Percentiles rank a stretch among this genome's conserved stretches.
Conservation (phyloP, 2,329 filamentous ascomycete species). For the Penicillium sp. region DNA sequence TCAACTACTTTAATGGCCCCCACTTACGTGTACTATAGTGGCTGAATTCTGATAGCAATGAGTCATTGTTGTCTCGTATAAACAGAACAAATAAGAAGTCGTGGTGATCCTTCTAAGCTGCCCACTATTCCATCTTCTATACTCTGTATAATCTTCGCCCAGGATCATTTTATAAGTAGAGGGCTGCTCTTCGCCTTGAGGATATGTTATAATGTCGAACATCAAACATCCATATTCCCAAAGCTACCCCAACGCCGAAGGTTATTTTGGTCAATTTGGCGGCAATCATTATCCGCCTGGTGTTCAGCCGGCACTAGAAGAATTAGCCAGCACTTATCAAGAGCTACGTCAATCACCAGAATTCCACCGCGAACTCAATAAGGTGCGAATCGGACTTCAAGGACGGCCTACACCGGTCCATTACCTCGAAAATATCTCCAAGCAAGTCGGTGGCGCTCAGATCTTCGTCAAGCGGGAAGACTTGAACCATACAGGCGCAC, state of each 20-base stretch:
- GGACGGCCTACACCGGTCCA: not conserved
- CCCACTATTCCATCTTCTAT: no score
- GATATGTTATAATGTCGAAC: not conserved
- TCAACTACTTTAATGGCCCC: no score
- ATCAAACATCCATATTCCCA: conserved; percentile 1
- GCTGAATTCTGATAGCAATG: no score
- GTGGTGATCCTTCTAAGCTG: no score
- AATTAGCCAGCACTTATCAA: conserved; percentile 13
- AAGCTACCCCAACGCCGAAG: conserved; percentile 8
- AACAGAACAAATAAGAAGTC: no score
- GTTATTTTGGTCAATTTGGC: conserved; percentile 8
- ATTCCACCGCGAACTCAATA: conserved; percentile 9
- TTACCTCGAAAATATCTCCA: not conserved
- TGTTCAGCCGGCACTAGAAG: conserved; percentile 14
- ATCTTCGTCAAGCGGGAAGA: conserved; percentile 96
- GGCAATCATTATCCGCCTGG: conserved; percentile 15
- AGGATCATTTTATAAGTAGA: no score
- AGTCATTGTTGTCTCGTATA: no score
- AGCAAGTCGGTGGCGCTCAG: conserved; percentile 59
- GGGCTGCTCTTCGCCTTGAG: not conserved
- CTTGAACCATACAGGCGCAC: conserved; percentile 88
- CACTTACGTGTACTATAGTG: no score
- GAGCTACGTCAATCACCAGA: conserved; percentile 12
- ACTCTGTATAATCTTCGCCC: no score
- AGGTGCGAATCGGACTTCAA: conserved; percentile 7